phyloP scores from a whole-genome alignment of 768 basidiomycete species.

The Baorangia bicolor region DNA sequence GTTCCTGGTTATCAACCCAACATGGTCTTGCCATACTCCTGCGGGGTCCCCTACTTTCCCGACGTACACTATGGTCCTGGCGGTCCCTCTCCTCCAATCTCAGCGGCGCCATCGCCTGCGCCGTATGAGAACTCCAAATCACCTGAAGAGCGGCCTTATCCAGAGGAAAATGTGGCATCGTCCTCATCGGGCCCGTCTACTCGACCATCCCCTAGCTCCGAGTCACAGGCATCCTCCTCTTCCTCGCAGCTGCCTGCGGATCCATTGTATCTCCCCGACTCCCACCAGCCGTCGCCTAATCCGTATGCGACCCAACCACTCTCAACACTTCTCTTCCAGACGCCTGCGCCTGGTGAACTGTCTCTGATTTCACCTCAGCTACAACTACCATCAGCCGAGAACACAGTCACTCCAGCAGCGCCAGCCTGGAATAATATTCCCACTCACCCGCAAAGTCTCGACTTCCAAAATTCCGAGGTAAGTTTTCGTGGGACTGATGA shows the following conservation, averaged over 20 bases:
- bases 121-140: slow-evolving; percentile 11
- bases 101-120: slow-evolving; percentile 49
- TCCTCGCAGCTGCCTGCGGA: slow-evolving; percentile 9
- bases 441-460: neutral
- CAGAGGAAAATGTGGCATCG: slow-evolving; percentile 9
- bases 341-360: neutral
- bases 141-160: slow-evolving; percentile 6
- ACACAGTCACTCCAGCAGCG: neutral
- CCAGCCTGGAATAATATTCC: slow-evolving; percentile 13
- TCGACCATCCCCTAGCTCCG: slow-evolving; percentile 7
- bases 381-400: slow-evolving; percentile 1
- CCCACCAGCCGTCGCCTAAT: slow-evolving; percentile 13
- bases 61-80: slow-evolving; percentile 33
- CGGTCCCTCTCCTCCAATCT: slow-evolving; percentile 54
- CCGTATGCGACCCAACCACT: slow-evolving; percentile 8
- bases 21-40: slow-evolving; percentile 17
- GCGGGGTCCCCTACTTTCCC: slow-evolving; percentile 22
- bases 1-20: slow-evolving; percentile 2
- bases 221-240: slow-evolving; percentile 21
- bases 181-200: slow-evolving; percentile 15
- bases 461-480: slow-evolving; percentile 15
- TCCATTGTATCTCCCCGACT: slow-evolving; percentile 2
- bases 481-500: neutral
- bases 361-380: neutral
- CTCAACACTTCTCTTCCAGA: slow-evolving; percentile 1